A percentile compares a stretch with the other conserved stretches of the same genome.
phyloP scores from a whole-genome alignment of 2,329 filamentous ascomycete genomes.

The Cercospora sesami region DNA sequence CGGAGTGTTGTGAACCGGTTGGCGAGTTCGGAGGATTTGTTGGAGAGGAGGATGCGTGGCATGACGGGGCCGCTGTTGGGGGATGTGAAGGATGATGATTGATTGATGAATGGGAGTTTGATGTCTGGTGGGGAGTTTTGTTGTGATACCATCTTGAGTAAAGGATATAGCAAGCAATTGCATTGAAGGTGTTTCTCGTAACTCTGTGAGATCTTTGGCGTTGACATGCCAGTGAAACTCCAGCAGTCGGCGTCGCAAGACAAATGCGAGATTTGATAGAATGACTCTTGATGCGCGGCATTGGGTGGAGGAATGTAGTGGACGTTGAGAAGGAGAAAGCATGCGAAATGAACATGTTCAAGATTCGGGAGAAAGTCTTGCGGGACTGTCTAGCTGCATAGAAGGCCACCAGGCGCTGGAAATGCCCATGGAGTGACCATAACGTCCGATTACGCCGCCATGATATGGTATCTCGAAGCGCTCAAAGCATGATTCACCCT shows the following conservation, averaged over 20 bases:
- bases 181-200: not conserved
- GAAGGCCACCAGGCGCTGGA: conserved; percentile 5
- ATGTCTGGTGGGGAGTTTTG: not conserved
- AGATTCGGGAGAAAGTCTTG: conserved; percentile 10
- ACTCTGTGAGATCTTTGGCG: no score
- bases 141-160: not conserved
- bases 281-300: no score
- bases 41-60: conserved; percentile 51
- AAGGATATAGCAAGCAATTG: conserved; percentile 11
- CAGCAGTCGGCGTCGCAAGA: no score
- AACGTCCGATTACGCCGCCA: conserved; percentile 11
- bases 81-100: conserved; percentile 4
- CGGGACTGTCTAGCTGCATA: conserved; percentile 14
- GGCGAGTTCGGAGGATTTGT: conserved; percentile 49
- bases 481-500: conserved; percentile 6
- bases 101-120: not conserved
- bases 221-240: no score
- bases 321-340: no score
- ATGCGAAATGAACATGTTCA: not conserved
- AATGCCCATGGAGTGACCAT: not conserved
- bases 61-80: conserved; percentile 38
- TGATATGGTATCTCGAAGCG: conserved; percentile 12
- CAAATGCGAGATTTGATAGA: no score
- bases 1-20: conserved; percentile 46
- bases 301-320: no score